Base-by-base conservation (phyloP, 306 rosid genomes). In the Mucuna pruriens region DNA sequence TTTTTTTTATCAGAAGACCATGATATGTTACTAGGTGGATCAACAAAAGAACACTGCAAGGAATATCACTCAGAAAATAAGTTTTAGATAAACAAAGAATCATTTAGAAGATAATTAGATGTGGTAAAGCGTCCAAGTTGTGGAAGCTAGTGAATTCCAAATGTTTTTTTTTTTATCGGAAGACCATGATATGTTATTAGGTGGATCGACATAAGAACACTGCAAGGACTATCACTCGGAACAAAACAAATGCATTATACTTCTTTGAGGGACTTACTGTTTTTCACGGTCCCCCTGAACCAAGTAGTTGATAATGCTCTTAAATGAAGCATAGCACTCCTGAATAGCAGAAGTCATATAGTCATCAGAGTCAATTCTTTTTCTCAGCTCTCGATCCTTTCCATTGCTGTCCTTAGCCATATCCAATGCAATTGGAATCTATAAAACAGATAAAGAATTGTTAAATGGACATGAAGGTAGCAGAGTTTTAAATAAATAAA, bases 381-480 rank as follows among this genome's bases (percentile, higher is more conserved):
- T 95, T 82, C 85, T 90, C 62, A 95, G 88, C 85, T 95, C 99
- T 75, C 86, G 75, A 71, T 95, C 99, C 91, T 95, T 95, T 45
- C 98, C 99, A 80, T 93, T 92, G 92, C 99, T 95, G 86, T 93
- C 99, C 89, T 91, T 95, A 68, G 99, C 99, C 99, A 95, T 95
- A 87, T 95, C 99, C 80, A 95, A 80, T 48, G 98, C 99, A 65
- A 95, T 95, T 23, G 99, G 99, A 77, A 95, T 95, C 99, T 95
- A 85, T 4, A 33, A 22, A 79, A 61, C 63, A 74, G 33, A 74
- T 42, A 61, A 63, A 85, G 23, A 71, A 64, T 85, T 46, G 69
- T 7, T 48, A 61, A n/a, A 20, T 39, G 51, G 31, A 61, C 57
- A 81, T 23, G 49, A 71, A 74, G 63, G 80, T 60, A 17, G 48